Evolutionary conservation across 768 basidiomycete genomes (phyloP), one percentile per base, ranked within the genome.

Genomic region (Auricularia heimuer): DNA sequence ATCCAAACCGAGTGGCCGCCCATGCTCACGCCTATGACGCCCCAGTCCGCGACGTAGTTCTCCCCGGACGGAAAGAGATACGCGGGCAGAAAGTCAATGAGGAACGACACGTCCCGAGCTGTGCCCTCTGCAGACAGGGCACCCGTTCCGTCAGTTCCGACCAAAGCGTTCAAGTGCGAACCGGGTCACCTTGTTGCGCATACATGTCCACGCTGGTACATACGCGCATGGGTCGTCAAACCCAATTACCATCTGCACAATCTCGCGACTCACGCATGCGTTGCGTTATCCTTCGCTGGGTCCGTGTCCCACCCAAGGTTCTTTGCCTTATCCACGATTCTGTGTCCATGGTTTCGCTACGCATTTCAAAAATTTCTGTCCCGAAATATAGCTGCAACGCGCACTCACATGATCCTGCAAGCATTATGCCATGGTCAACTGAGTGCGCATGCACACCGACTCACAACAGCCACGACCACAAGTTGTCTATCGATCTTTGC

Each of bases 1-100:
- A 89, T 80, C 92, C 93, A 95, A 0, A 89, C 80, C 0, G 90
- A 81, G 72, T 97, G 92, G 0, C 92, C 93, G 0, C 93, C 94
- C 0, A 97, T 82, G 66, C 88, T 90, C 68, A 88, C 80, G 0
- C 94, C 94, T 0, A 83, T 81, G 3, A 89, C 78, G 11, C 85
- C 84, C 87, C 88, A 97, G 64, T 84, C 80, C 4, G 76, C 79
- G 44, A 95, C 81, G 14, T 70, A 72, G 34, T 83, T 79, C 68
- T 92, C 86, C 11, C 77, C 84, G 12, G 75, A 68, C 0, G 92
- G 91, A 71, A 87, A 95, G 8, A 95, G 73, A 71, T 87, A 88
- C 0, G 85, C 74, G 1, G 88, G 85, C 3, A 95, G 78, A 69
- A 90, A 87, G 71, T 94, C 91, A 63, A 94, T 88, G 65, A 95